A percentile compares a stretch with the other conserved stretches of the same genome.
Evolutionary conservation across 2,329 filamentous ascomycete species (phyloP).

Genomic region (Dryadomyces quercus-mongolicae): DNA sequence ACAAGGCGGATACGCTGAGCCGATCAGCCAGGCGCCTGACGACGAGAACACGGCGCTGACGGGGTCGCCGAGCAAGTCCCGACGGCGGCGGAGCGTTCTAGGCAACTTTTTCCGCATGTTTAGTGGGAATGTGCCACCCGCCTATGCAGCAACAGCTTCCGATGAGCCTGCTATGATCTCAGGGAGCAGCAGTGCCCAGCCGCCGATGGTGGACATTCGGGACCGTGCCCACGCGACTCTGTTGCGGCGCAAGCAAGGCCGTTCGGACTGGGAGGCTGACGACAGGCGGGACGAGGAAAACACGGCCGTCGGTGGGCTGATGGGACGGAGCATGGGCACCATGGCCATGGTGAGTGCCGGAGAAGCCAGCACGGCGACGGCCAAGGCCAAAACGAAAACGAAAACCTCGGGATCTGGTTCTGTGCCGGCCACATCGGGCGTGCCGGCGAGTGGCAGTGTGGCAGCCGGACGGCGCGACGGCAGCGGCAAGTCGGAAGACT

Average conservation of each 20-base stretch:
- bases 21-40: conserved; percentile 13
- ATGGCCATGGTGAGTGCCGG: neutral
- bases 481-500: conserved; percentile 36
- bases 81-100: conserved; percentile 50
- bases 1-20: neutral
- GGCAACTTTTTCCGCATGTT: conserved; percentile 57
- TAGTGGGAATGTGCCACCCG: conserved; percentile 21
- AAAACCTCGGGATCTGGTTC: too few species aligned
- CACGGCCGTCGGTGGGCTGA: conserved; percentile 9
- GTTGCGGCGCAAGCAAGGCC: conserved; percentile 41
- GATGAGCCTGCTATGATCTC: neutral
- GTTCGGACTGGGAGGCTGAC: conserved; percentile 38
- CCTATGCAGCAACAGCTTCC: conserved; percentile 1
- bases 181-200: conserved; percentile 5
- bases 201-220: conserved; percentile 1
- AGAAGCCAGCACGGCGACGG: neutral
- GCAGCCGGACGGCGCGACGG: conserved; percentile 9
- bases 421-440: conserved; percentile 11
- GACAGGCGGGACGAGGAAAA: conserved; percentile 40
- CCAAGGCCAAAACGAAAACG: too few species aligned
- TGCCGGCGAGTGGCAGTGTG: conserved; percentile 29
- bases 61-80: conserved; percentile 45
- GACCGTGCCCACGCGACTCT: conserved; percentile 31
- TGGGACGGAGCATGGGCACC: neutral
- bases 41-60: conserved; percentile 20